Evolutionary conservation across 805 yeast genomes (phyloP).

Genomic region (Wickerhamiella hasegawae): DNA sequence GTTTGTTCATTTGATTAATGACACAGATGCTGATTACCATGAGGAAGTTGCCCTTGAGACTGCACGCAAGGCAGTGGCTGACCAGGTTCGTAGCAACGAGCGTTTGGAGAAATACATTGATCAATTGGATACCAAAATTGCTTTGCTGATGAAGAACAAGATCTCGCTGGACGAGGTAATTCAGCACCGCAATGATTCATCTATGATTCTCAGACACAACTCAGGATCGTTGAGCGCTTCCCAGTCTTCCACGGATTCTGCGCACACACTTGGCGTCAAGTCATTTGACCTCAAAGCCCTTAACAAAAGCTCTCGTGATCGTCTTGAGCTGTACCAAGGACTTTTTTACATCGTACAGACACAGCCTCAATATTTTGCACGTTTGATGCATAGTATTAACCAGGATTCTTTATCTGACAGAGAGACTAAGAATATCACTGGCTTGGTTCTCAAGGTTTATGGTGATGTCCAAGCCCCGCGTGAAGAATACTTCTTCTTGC

Average conservation of each 20-base stretch:
- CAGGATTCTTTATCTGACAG: conserved; percentile 16
- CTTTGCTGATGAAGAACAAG: conserved; percentile 62
- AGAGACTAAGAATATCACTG: conserved; percentile 20
- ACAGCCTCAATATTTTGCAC: conserved; percentile 54
- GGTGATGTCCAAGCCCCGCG: conserved; percentile 32
- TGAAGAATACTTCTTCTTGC: conserved; percentile 54
- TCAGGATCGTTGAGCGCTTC: too few species aligned
- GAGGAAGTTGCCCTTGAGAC: conserved; percentile 57
- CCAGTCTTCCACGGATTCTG: conserved; percentile 12
- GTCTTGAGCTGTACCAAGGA: conserved; percentile 58
- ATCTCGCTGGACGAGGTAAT: conserved; percentile 59
- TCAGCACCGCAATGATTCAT: conserved; percentile 23
- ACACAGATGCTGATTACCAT: conserved; percentile 55
- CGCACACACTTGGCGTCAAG: conserved; percentile 3
- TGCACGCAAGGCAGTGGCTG: conserved; percentile 50
- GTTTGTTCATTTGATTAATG: conserved; percentile 62
- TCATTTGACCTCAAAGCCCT: conserved; percentile 24
- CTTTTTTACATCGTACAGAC: conserved; percentile 73
- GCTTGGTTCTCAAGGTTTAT: conserved; percentile 20
- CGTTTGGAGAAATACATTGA: conserved; percentile 58
- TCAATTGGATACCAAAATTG: conserved; percentile 62
- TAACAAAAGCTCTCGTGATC: conserved; percentile 25
- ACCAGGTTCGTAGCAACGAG: conserved; percentile 54
- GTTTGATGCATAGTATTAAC: conserved; percentile 27
- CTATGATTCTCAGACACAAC: conserved; percentile 2